Percentiles rank a stretch among this genome's conserved stretches.
Conservation (phyloP, 345 rosid species). For the Populus ilicifolia region DNA sequence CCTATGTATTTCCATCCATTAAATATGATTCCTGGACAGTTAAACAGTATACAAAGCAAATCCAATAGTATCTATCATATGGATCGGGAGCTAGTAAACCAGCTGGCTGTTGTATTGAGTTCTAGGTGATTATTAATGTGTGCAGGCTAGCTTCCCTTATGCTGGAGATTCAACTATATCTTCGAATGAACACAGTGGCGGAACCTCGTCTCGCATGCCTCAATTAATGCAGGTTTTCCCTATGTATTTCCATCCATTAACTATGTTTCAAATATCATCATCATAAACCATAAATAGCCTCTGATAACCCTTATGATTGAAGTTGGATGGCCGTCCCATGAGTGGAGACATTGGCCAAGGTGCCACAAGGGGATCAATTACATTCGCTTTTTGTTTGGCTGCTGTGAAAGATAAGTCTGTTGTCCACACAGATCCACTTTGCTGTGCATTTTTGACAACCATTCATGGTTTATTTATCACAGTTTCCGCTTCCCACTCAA, state of each 20-base stretch:
- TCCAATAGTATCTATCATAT: not conserved
- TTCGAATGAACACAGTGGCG: constrained; percentile 44
- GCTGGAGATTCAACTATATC: constrained; percentile 40
- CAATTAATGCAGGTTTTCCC: constrained; percentile 53
- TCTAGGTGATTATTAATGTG: not conserved
- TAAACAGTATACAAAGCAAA: not conserved
- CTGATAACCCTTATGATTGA: not conserved
- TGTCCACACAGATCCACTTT: constrained; percentile 26
- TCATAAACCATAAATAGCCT: not conserved
- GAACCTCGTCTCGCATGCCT: constrained; percentile 40
- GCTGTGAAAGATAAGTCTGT: constrained; percentile 42
- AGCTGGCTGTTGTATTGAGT: not conserved
- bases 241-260: not conserved
- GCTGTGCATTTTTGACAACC: not conserved
- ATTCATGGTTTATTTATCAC: not conserved
- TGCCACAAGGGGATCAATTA: constrained; percentile 49
- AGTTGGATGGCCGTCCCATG: constrained; percentile 74
- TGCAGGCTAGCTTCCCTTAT: constrained; percentile 53
- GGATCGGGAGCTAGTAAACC: not conserved
- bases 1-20: not conserved
- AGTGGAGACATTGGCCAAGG: constrained; percentile 69
- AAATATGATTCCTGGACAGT: constrained; percentile 1
- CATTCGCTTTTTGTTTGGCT: constrained; percentile 44
- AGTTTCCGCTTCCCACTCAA: not conserved
- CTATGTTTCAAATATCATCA: not conserved